phyloP scores from a whole-genome alignment of 257 asterid genomes.

The Galeopsis tetrahit region DNA sequence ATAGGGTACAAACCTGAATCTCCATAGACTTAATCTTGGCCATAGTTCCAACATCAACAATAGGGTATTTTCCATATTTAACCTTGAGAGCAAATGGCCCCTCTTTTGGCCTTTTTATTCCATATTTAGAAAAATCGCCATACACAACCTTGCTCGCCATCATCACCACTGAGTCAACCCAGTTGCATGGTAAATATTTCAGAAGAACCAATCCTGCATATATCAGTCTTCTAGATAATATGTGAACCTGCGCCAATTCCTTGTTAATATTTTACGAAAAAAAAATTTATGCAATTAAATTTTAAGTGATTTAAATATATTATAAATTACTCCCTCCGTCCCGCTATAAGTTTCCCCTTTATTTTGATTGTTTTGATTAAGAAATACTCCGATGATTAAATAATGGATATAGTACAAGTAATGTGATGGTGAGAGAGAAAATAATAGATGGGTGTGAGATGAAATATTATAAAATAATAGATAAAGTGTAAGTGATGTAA shows the following conservation, averaged over 20 bases:
- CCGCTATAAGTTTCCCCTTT: too few species aligned
- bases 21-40: constrained; percentile 54
- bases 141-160: constrained; percentile 50
- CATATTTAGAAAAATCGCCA: constrained; percentile 62
- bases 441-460: too few species aligned
- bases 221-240: constrained; percentile 51
- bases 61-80: constrained; percentile 70
- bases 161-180: constrained; percentile 46
- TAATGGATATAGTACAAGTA: too few species aligned
- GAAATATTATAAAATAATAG: too few species aligned
- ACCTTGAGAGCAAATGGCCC: constrained; percentile 60
- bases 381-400: too few species aligned
- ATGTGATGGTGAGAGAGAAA: too few species aligned
- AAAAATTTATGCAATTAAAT: too few species aligned
- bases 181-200: constrained; percentile 34
- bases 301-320: too few species aligned
- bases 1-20: constrained; percentile 53
- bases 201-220: constrained; percentile 33
- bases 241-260: constrained; percentile 43
- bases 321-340: too few species aligned
- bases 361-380: too few species aligned
- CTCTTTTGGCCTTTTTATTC: constrained; percentile 60
- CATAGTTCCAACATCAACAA: constrained; percentile 68
- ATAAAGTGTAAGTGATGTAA: too few species aligned
- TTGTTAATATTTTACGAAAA: background rate